Evolutionary conservation across 345 rosid genomes (phyloP), one percentile per base, ranked within the genome.

Genomic region (Pistacia atlantica): DNA sequence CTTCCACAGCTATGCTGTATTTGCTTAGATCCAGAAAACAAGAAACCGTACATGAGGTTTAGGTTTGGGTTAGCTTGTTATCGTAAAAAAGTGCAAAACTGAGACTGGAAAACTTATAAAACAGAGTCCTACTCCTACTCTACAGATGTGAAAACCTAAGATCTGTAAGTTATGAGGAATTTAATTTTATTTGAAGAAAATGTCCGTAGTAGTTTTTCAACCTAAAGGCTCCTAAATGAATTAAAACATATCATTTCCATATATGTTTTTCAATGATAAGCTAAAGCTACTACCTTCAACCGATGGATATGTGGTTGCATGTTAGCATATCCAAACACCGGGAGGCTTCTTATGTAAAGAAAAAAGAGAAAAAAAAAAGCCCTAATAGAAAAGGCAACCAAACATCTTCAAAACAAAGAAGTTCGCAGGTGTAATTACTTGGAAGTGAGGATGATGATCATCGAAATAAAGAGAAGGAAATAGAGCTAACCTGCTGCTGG

Each of bases 401-500:
- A 67, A 68, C 51, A 28, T 16, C 28, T 42, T 33, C 8, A 18
- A 2, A 49, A 51, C 38, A 7, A 16, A 67, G 20, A 48, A 13
- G 35, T 42, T 10, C n/a, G 8, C 16, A 7, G 33, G 33, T 10
- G 37, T 22, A 11, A 33, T 31, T 17, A 11, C 49, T 25, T 11
- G 38, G 60, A 20, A 56, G 59, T 20, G 6, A 11, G 38, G 22
- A 11, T 37, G 54, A 66, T 11, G 17, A 17, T 20, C 22, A 6
- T 69, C 25, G 49, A 57, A 17, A 12, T 38, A 31, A 59, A 13
- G 45, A 5, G 18, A 1, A 12, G 16, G 5, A 62, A 62, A 64
- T 13, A 75, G 42, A 52, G 71, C 46, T 72, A 8, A 86, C 97
- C 98, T 95, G 98, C 35, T 91, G 92, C 77, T 95, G 98, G 68